Base-by-base conservation (phyloP, 2,329 filamentous ascomycete species). In the Botrytis paeoniae region DNA sequence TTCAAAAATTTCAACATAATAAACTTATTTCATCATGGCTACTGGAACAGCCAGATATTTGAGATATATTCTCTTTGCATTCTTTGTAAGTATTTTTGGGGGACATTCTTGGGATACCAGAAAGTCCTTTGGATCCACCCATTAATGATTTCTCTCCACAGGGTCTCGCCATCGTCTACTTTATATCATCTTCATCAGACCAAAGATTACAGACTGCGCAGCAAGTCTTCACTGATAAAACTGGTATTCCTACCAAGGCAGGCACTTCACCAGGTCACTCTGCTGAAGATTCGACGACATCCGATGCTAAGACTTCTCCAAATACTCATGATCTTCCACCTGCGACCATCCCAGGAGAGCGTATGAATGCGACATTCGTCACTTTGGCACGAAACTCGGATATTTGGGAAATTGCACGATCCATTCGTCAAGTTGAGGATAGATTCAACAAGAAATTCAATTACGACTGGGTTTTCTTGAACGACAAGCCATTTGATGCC, bases 391-490 rank as follows among this genome's bases (percentile, higher is more conserved):
- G 96, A 80, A 99, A 99, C 85, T 88, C 86, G 72, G 96, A 99
- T 81, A 85, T 98, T 41, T 99, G 96, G 96, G 96, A 99, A 69
- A 97, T 99, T 81, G 93, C 94, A 75, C 90, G 94, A 80, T 98
- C 95, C 20, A 99, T 99, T 81, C 93, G 96, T 73, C 93, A 97
- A 81, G 91, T 99, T 73, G 96, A 99, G 84, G 96, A 99, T 83
- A 93, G 96, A 81, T 99, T 99, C 89, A 99, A 99, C 85, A 90
- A 91, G 80, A 93, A 95, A 80, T 98, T 93, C 86, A 91, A 97
- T 85, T 99, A 99, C 84, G 95, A 98, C 82, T 99, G 97, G 97
- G 95, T 99, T 70, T 99, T 99, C 85, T 86, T 99, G 75, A 99
- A 99, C 84, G 96, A 99, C 82, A 90, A 95, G 82, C 93, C 94